phyloP scores from a whole-genome alignment of 345 rosid genomes.

The Citrus sp. region DNA sequence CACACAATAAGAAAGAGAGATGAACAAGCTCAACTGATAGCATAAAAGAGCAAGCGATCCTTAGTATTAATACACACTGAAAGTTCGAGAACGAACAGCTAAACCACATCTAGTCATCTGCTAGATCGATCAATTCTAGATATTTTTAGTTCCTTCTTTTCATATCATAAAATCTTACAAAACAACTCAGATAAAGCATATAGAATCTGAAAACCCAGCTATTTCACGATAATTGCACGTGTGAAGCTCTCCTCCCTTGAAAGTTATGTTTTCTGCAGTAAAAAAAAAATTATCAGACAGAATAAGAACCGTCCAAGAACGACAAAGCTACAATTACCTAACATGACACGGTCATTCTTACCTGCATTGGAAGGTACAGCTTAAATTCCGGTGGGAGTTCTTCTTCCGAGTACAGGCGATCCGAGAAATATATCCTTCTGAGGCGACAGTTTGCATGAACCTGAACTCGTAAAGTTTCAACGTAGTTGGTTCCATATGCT shows the following conservation, averaged over 20 bases:
- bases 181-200: not conserved
- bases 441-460: slow-evolving; percentile 93
- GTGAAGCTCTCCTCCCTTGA: not conserved
- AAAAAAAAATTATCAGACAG: not conserved
- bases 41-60: not conserved
- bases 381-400: slow-evolving; percentile 97
- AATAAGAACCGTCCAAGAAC: not conserved
- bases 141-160: not conserved
- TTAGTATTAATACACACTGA: not conserved
- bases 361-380: slow-evolving; percentile 94
- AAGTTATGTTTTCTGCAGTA: slow-evolving; percentile 51
- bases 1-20: not conserved
- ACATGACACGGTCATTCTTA: slow-evolving; percentile 12
- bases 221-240: not conserved
- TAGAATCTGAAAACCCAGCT: not conserved
- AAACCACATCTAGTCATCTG: not conserved
- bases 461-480: slow-evolving; percentile 93
- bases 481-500: slow-evolving; percentile 95
- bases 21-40: not conserved
- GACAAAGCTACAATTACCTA: not conserved
- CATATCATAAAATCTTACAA: not conserved
- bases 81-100: not conserved
- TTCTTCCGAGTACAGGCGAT: slow-evolving; percentile 91
- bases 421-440: slow-evolving; percentile 88
- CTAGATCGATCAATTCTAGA: not conserved